Evolutionary conservation across 768 basidiomycete genomes (phyloP), one percentile per base, ranked within the genome.

Genomic region (Trametes meyenii): DNA sequence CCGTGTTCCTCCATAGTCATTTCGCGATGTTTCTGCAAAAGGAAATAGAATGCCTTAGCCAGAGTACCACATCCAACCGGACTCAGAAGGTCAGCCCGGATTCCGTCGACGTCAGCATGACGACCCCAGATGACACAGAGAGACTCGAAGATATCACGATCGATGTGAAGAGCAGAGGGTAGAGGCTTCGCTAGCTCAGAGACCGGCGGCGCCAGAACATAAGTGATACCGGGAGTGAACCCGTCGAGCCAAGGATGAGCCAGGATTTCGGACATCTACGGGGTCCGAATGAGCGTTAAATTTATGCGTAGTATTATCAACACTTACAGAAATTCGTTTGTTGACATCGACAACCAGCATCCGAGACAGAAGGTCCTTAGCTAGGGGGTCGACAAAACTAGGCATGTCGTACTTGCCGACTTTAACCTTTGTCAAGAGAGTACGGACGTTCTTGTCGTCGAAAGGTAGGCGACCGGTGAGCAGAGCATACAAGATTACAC

Each of bases 391-490:
- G 55, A 98, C 81, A 75, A 85, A 89, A 2, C 77, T 66, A 7
- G 96, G 96, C 76, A 96, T 87, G 16, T 88, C 86, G 73, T 89
- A 98, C 73, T 84, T 85, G 35, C 96, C 96, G 35, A 79, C 77
- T 73, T 92, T 93, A 72, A 98, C 96, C 73, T 96, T 96, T 50
- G 82, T 77, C 23, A 98, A 81, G 39, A 98, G 82, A 3, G 76
- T 81, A 57, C 85, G 79, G 16, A 92, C 83, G 65, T 95, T 89
- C 77, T 90, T 89, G 79, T 97, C 94, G 70, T 97, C 96, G 69
- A 97, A 98, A 5, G 96, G 96, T 19, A 98, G 87, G 56, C 90
- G 79, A 12, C 96, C 94, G 33, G 93, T 92, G 42, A 97, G 82
- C 49, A 98, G 83, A 33, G 94, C 92, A 73, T 84, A 97, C 50